A percentile compares a stretch with the other conserved stretches of the same genome.
Evolutionary conservation across 1,284 basidiomycete species (phyloP).

Genomic region (Tilletia indica): DNA sequence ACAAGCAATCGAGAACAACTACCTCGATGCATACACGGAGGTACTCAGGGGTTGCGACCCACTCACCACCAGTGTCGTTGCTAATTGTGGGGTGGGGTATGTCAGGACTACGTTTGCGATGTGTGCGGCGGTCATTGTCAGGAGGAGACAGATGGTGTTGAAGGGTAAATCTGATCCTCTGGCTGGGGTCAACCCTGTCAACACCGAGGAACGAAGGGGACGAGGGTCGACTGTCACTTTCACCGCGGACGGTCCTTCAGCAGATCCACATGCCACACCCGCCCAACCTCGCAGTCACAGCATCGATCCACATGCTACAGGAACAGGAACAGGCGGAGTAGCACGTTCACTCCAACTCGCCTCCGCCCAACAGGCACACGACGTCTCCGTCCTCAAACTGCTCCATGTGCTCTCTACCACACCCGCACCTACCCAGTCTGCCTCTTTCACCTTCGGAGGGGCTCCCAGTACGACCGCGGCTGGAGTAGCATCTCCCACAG

Average conservation of each 20-base stretch:
- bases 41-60: slow-evolving; percentile 64
- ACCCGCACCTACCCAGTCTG: neutral
- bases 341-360: slow-evolving; percentile 11
- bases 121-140: slow-evolving; percentile 84
- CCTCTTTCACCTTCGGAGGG: slow-evolving; percentile 6
- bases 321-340: neutral
- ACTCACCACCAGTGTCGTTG: slow-evolving; percentile 76
- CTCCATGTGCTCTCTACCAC: slow-evolving; percentile 12
- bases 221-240: too few relatives aligned
- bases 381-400: slow-evolving; percentile 5
- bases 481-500: too few relatives aligned
- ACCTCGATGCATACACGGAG: slow-evolving; percentile 22
- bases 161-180: slow-evolving; percentile 76
- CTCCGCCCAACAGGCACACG: slow-evolving; percentile 13
- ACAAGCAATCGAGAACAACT: slow-evolving; percentile 54
- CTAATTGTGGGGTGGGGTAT: slow-evolving; percentile 96
- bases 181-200: too few relatives aligned
- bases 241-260: too few relatives aligned
- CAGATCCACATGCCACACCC: too few relatives aligned
- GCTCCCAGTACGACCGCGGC: too few relatives aligned
- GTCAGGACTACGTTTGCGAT: slow-evolving; percentile 97
- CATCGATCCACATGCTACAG: neutral
- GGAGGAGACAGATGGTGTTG: slow-evolving; percentile 80
- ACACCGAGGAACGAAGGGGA: too few relatives aligned
- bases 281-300: slow-evolving; percentile 6